Evolutionary conservation across 2,329 filamentous ascomycete species (phyloP), one percentile per base, ranked within the genome.

Genomic region (Xylaria sp.): DNA sequence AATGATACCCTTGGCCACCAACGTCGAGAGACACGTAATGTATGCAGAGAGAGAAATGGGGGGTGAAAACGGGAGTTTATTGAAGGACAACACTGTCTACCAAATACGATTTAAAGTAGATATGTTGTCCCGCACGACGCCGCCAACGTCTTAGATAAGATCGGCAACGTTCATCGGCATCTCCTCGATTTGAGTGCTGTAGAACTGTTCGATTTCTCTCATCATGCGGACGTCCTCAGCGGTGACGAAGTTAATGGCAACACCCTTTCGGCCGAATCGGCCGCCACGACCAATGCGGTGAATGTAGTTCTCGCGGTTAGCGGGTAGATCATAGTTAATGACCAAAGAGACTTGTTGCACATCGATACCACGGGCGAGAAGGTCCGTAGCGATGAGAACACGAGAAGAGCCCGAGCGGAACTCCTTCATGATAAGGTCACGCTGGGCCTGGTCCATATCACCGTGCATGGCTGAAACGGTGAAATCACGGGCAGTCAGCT

Each of bases 341-440:
- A 99, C 96, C 81, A 99, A 88, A 69, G 95, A 97, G 72, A 99
- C 96, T 87, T 99, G 96, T 88, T 99, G 96, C 79, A 99, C 96
- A 84, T 99, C 96, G 85, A 99, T 99, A 91, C 96, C 96, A 92
- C 96, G 95, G 81, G 96, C 96, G 82, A 97, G 88, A 73, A 99
- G 89, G 81, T 99, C 96, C 74, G 96, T 99, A 83, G 96, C 94
- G 80, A 99, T 99, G 80, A 99, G 88, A 76, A 99, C 96, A 92
- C 96, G 94, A 74, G 94, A 97, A 82, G 94, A 97, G 76, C 96
- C 96, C 76, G 94, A 97, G 80, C 96, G 94, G 92, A 99, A 99
- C 88, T 99, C 96, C 90, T 99, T 97, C 96, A 99, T 99, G 84
- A 99, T 99, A 81, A 97, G 88, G 84, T 98, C 96, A 90, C 96